These are phyloP conservation scores for Lentinula aciculospora DNA, from an alignment of 768 basidiomycete species.

Conservation along the genomic window DNA sequence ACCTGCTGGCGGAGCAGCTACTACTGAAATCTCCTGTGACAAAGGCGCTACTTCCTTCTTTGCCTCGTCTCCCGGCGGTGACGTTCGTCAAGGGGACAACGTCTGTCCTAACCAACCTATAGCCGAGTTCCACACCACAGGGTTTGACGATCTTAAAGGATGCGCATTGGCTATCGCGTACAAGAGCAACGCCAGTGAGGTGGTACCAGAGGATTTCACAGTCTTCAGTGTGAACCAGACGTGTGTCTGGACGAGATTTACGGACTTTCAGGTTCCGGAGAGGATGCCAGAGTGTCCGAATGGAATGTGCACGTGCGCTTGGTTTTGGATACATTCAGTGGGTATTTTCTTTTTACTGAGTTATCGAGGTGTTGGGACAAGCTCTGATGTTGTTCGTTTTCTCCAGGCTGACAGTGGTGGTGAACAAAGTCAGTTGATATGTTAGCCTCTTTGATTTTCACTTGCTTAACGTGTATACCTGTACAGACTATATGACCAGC, in stretches of 20 bases:
- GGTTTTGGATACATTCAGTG: conserved; percentile 68
- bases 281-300: conserved; percentile 64
- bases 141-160: conserved; percentile 48
- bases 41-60: conserved; percentile 46
- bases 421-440: conserved; percentile 49
- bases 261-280: conserved; percentile 62
- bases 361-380: background rate
- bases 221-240: conserved; percentile 73
- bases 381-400: background rate
- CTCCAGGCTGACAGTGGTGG: conserved; percentile 46
- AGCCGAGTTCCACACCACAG: conserved; percentile 50
- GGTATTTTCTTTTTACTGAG: conserved; percentile 13
- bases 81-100: conserved; percentile 33
- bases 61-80: conserved; percentile 44
- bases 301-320: conserved; percentile 63
- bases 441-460: background rate
- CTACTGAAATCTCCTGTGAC: conserved; percentile 27
- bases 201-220: conserved; percentile 65
- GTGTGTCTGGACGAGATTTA: conserved; percentile 68
- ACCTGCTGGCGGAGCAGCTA: conserved; percentile 34
- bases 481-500: conserved; percentile 65
- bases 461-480: background rate
- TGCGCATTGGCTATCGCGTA: conserved; percentile 77
- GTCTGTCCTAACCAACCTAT: conserved; percentile 43
- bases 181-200: conserved; percentile 48